Conservation (phyloP, 2,329 filamentous ascomycete genomes). For the Albophoma yamanashiensis region DNA sequence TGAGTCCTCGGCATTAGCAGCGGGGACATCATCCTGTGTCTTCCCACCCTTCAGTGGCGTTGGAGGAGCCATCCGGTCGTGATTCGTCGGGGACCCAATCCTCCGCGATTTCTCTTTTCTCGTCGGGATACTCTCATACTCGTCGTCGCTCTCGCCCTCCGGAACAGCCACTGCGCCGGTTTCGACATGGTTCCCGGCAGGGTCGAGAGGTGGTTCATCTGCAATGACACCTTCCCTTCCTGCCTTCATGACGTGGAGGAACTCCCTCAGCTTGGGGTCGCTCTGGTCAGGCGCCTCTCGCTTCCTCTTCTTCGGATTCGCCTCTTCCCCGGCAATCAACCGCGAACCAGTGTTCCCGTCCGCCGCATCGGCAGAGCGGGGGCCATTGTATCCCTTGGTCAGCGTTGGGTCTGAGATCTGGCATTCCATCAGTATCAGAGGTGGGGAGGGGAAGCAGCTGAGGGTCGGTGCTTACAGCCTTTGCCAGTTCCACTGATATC, state of each 20-base stretch:
- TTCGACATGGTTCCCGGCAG: constrained; percentile 9
- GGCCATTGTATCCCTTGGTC: constrained; percentile 14
- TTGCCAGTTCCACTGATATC: constrained; percentile 80
- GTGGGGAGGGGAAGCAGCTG: constrained; percentile 6
- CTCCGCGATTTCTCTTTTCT: constrained; percentile 37
- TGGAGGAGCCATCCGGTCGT: constrained; percentile 1
- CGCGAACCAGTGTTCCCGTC: constrained; percentile 2
- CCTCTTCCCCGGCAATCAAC: constrained; percentile 16
- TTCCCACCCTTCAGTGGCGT: constrained; percentile 5
- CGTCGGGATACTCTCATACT: constrained; percentile 57
- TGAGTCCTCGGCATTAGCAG: constrained; percentile 3
- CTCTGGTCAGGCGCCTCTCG: constrained; percentile 45
- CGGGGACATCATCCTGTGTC: background rate
- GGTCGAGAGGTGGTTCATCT: constrained; percentile 15
- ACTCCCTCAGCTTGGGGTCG: constrained; percentile 79
- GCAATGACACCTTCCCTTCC: constrained; percentile 22
- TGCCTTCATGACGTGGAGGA: constrained; percentile 69
- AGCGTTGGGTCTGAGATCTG: constrained; percentile 34
- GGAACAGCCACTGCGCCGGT: constrained; percentile 25
- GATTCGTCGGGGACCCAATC: constrained; percentile 12
- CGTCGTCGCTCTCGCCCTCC: constrained; percentile 58
- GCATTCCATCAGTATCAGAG: constrained; percentile 24
- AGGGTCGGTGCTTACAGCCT: constrained; percentile 46
- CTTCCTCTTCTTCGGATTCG: constrained; percentile 57
- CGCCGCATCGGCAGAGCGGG: constrained; percentile 13